Conservation (phyloP, 495 filamentous ascomycete genomes). For the Penicillium atrosanguineum region DNA sequence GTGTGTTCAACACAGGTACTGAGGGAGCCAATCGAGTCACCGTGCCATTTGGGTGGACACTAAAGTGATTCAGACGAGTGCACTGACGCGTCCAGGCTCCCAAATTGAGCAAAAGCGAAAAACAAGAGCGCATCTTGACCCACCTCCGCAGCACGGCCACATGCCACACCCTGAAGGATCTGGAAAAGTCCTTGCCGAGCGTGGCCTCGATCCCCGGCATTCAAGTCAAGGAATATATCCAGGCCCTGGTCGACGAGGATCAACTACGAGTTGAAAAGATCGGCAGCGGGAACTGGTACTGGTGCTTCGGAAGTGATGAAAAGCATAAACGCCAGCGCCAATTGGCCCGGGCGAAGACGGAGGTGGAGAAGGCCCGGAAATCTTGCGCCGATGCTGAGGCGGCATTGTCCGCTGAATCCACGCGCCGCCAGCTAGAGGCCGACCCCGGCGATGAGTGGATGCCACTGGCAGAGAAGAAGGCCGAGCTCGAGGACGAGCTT, state of each 20-base stretch:
- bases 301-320: conserved; percentile 67
- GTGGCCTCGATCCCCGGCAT: conserved; percentile 67
- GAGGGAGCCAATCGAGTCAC: too few relatives aligned
- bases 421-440: conserved; percentile 17
- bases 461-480: conserved; percentile 23
- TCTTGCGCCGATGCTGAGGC: conserved; percentile 18
- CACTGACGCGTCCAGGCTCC: conserved; percentile 51
- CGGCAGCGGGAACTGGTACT: conserved; percentile 80
- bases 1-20: conserved; percentile 2
- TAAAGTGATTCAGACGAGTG: background rate
- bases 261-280: conserved; percentile 75
- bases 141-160: conserved; percentile 63
- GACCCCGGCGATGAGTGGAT: conserved; percentile 24
- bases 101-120: conserved; percentile 59
- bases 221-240: conserved; percentile 69
- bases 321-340: conserved; percentile 49
- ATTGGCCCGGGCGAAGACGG: conserved; percentile 49
- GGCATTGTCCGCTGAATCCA: conserved; percentile 23
- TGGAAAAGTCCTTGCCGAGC: conserved; percentile 66
- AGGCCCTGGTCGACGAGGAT: conserved; percentile 61
- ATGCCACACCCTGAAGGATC: conserved; percentile 71
- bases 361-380: conserved; percentile 51
- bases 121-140: conserved; percentile 59
- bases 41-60: background rate
- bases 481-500: conserved; percentile 26